Conservation (phyloP, 2,329 filamentous ascomycete species). For the Calonectria pseudoreteaudii region DNA sequence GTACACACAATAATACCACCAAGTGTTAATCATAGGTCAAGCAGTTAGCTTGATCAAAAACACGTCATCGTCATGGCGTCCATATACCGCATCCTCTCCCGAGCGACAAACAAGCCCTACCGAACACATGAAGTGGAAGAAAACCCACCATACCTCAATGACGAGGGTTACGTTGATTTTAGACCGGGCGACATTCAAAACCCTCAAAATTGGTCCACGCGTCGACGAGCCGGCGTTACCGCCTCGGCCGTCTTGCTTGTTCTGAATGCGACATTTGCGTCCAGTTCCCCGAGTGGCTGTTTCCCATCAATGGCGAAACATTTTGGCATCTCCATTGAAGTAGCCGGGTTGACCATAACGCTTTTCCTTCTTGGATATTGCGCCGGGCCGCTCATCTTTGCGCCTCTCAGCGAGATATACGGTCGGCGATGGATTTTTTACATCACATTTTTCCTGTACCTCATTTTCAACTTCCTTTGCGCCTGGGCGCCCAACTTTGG, state of each 20-base stretch:
- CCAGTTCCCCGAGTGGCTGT: not conserved
- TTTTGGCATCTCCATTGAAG: constrained; percentile 61
- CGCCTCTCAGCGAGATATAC: constrained; percentile 69
- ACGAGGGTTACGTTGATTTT: constrained; percentile 64
- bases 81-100: constrained; percentile 57
- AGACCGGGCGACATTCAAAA: constrained; percentile 62
- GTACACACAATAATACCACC: not conserved
- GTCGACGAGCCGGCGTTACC: constrained; percentile 56
- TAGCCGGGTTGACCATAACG: constrained; percentile 62
- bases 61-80: constrained; percentile 46
- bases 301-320: constrained; percentile 20
- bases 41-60: not conserved
- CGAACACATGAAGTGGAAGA: constrained; percentile 45
- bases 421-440: constrained; percentile 66
- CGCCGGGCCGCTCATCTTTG: constrained; percentile 68
- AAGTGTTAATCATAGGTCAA: not conserved
- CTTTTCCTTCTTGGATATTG: constrained; percentile 64
- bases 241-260: constrained; percentile 58
- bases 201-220: constrained; percentile 59
- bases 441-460: constrained; percentile 59
- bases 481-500: constrained; percentile 67
- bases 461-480: constrained; percentile 65
- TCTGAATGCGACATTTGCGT: not conserved
- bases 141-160: constrained; percentile 57
- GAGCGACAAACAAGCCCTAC: constrained; percentile 65